Base-by-base conservation (phyloP, 2,329 filamentous ascomycete genomes). In the Pyricularia sp. region DNA sequence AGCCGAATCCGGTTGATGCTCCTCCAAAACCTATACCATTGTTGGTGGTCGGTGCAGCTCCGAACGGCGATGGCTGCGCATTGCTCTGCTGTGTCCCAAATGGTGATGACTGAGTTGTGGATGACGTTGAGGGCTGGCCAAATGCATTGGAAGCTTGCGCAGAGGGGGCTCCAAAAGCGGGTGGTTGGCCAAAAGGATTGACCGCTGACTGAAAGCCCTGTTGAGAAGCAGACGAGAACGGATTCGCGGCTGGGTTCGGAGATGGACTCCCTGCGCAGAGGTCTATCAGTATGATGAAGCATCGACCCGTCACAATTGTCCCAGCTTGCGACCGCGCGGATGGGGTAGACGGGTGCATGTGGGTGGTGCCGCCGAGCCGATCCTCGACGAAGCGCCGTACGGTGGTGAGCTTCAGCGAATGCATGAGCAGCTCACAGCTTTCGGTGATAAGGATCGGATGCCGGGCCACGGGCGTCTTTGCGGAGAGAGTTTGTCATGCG, bases 221-320 rank as follows among this genome's bases (percentile, higher is more conserved):
- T 49, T 59, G 55, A 28, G 61, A n/a, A 30, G 24, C 33, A 13
- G 19, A 26, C 16, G 63, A 55, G 33, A 64, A 64, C 2, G 63
- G 63, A 24, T 61, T 64, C 28, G 63, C 55, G 16, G 63, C 53
- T 44, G 63, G 55, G 63, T 64, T 64, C 40, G 63, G 63, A 49
- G 63, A 64, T 26, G 63, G 63, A 60, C 63, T 64, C 63, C 63
- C 63, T 64, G 63, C 55, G 28, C 24, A 26, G 31, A 40, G 53
- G 31, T 64, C 53, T 44, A 60, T 64, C 53, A 44, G 33, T 59
- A 59, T 59, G 55, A 59, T 59, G 55, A 59, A 59, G 28, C 24
- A 28, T 28, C 24, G 24, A 28, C 26, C 55, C 55, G 26, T 59
- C 24, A 59, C 13, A 59, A 59, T 28, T 28, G 16, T 59, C 22